phyloP scores from a whole-genome alignment of 768 basidiomycete species.

The Nevesoporus exiguus region DNA sequence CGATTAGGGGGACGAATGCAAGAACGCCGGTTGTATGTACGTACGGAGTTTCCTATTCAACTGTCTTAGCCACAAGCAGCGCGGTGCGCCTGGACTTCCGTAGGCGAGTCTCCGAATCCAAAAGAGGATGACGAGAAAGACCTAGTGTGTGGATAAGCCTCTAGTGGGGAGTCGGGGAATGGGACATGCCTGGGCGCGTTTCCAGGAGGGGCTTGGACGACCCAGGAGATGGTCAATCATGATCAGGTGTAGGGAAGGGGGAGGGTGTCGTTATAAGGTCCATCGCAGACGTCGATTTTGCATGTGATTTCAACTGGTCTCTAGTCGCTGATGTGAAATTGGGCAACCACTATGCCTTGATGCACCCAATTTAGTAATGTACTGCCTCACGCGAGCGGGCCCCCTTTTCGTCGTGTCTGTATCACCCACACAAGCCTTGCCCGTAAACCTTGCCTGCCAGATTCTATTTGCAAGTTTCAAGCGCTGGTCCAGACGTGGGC shows the following conservation, averaged over 20 bases:
- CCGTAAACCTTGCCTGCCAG: too few relatives aligned
- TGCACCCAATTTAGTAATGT: neutral
- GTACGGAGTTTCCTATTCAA: constrained; percentile 59
- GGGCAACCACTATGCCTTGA: neutral
- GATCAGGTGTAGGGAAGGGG: constrained; percentile 9
- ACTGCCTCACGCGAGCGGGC: neutral
- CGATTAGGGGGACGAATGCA: neutral
- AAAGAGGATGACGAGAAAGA: constrained; percentile 87
- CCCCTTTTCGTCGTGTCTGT: neutral
- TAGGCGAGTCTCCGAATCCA: constrained; percentile 81
- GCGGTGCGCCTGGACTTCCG: constrained; percentile 62
- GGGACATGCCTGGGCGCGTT: constrained; percentile 66
- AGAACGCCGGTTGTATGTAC: constrained; percentile 18
- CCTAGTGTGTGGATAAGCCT: constrained; percentile 41
- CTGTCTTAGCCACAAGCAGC: constrained; percentile 58
- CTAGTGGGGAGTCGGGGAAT: neutral
- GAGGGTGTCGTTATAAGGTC: constrained; percentile 7
- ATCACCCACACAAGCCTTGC: neutral
- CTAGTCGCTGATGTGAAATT: neutral
- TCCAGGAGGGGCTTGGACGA: constrained; percentile 86
- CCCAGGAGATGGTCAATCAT: constrained; percentile 97
- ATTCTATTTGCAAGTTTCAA: neutral
- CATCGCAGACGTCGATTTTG: neutral
- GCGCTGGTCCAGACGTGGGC: neutral
- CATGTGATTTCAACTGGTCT: constrained; percentile 32